A percentile compares a stretch with the other conserved stretches of the same genome.
These are phyloP conservation scores for Pythium pectinolyticum DNA, from an alignment of 352 stramenopile genomes.

Conservation along the genomic window DNA sequence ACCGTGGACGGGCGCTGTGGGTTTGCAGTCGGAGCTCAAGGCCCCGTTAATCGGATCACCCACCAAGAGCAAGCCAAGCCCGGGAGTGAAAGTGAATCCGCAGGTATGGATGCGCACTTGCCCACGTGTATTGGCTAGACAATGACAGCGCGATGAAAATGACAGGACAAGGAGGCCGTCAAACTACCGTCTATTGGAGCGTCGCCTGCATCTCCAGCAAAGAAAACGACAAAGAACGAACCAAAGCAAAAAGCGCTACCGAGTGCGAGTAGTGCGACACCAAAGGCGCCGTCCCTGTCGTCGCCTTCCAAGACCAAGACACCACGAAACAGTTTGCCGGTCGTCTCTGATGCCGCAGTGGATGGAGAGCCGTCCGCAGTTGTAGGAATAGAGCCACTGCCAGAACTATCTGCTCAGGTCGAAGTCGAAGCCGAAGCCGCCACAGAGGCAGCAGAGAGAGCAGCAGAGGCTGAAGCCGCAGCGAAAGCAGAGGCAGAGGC, in stretches of 20 bases:
- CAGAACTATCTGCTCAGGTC: too few species aligned
- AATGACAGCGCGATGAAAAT: too few species aligned
- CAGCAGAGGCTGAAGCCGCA: neutral
- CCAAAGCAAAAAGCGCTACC: neutral
- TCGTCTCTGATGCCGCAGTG: too few species aligned
- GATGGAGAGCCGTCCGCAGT: too few species aligned
- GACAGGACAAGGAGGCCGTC: constrained; percentile 36
- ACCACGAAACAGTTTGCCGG: too few species aligned
- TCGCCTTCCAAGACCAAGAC: constrained; percentile 1
- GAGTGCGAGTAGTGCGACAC: neutral
- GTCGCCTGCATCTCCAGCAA: constrained; percentile 27
- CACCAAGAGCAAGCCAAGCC: constrained; percentile 3
- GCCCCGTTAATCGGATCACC: constrained; percentile 17
- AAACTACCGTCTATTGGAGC: constrained; percentile 43
- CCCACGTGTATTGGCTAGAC: neutral
- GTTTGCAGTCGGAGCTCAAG: constrained; percentile 9
- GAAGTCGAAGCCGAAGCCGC: constrained; percentile 14
- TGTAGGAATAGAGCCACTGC: too few species aligned
- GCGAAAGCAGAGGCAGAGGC: constrained; percentile 7
- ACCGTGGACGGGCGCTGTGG: too few species aligned
- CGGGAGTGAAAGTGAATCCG: neutral
- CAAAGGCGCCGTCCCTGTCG: constrained; percentile 2
- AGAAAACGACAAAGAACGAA: constrained; percentile 29
- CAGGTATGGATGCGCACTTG: neutral
- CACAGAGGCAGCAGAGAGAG: neutral